Evolutionary conservation across 225 moss, liverwort and hornwort species (phyloP), one percentile per base, ranked within the genome.

Genomic region (Anthoceros angustus): DNA sequence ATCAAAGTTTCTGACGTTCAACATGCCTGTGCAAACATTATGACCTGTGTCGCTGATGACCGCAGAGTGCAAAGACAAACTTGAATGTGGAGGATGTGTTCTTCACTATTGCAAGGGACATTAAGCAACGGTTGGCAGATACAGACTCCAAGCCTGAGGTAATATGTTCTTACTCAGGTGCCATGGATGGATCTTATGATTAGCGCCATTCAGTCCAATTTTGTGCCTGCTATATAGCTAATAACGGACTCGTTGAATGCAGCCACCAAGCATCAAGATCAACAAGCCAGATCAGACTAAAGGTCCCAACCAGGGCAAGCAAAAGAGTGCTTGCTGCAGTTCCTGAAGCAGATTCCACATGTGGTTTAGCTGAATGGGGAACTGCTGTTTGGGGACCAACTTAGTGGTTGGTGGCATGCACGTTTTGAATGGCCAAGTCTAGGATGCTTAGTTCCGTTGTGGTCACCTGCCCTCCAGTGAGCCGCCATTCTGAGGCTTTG

Each of bases 11-110:
- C 20, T 64, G 55, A 64, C 24, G 9, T n/a, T 20, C 39, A 20
- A 10, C 7, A 14, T 55, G 25, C 15, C 12, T 40, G 5, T 25
- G 14, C 5, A 8, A 63, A 24, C 10, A 15, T 63, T 24, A 25
- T 12, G 5, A 32, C 15, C 63, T 63, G 15, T 32, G 43, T 23
- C 8, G 46, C 63, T 64, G 62, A 64, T 72, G 38, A 20, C 16
- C 66, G 38, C 76, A 90, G 90, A 94, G 94, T 90, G 94, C 94
- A 64, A 90, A 88, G 82, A 94, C 94, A 67, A 94, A 90, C 72
- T 81, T 84, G 77, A 90, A 94, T 66, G 94, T 94, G 61, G 94
- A 90, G 84, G 87, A 88, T 73, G 90, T 90, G 20, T 94, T 90
- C 75, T 88, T 86, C 69, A 86, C 87, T 65, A 83, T 95, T 72